Conservation (phyloP, 495 filamentous ascomycete species). For the Aspergillus sparsus region DNA sequence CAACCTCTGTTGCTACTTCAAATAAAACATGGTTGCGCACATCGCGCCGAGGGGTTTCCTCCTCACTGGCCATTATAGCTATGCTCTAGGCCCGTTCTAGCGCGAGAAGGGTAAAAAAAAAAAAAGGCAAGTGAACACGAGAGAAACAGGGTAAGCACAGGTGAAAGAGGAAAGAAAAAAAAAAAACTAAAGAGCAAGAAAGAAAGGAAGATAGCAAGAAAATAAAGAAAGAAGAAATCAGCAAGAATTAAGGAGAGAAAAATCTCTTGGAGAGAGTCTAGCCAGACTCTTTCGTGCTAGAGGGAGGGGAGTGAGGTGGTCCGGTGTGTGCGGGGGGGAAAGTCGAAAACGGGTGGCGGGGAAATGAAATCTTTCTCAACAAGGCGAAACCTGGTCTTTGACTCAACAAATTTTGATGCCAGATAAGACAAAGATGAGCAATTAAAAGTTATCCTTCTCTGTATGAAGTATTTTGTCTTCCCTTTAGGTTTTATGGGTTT, state of each 20-base stretch:
- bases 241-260: not conserved
- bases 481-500: not conserved
- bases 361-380: conserved; percentile 8
- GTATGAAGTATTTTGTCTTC: conserved; percentile 5
- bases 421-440: not conserved
- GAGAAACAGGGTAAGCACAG: not conserved
- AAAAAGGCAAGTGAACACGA: not conserved
- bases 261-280: not conserved
- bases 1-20: conserved; percentile 94
- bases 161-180: not conserved
- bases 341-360: conserved; percentile 23
- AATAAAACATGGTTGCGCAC: conserved; percentile 84
- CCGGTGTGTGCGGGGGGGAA: conserved; percentile 10
- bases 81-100: not conserved
- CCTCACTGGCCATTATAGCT: conserved; percentile 34
- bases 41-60: conserved; percentile 57
- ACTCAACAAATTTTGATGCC: not conserved
- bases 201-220: not conserved
- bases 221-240: not conserved
- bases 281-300: not conserved
- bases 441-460: not conserved
- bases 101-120: not conserved
- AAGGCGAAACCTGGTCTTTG: conserved; percentile 3
- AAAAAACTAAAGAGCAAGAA: not conserved
- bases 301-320: conserved; percentile 18